These are phyloP conservation scores for Mycena polygramma DNA, from an alignment of 768 basidiomycete genomes.

Conservation along the genomic window DNA sequence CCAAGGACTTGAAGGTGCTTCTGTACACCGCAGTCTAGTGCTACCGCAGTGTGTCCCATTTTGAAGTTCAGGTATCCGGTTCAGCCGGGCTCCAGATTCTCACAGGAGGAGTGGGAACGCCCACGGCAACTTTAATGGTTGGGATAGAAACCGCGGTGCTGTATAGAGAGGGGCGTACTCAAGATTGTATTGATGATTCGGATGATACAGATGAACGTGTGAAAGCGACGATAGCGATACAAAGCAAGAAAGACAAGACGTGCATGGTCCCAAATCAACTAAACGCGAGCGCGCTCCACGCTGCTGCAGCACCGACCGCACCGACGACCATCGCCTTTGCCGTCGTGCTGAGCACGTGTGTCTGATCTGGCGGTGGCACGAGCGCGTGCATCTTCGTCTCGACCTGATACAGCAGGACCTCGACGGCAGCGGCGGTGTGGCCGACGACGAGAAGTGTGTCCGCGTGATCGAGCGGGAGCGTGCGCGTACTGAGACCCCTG, in stretches of 20 bases:
- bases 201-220: constrained; percentile 4
- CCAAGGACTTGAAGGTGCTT: too few relatives aligned
- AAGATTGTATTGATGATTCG: background rate
- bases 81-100: too few relatives aligned
- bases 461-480: constrained; percentile 47
- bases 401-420: constrained; percentile 34
- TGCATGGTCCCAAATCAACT: constrained; percentile 1
- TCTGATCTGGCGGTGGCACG: constrained; percentile 13
- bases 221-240: constrained; percentile 24
- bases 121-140: too few relatives aligned
- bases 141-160: too few relatives aligned
- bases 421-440: constrained; percentile 28
- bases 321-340: constrained; percentile 24
- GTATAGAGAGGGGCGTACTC: too few relatives aligned
- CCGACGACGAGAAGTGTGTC: constrained; percentile 34
- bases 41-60: too few relatives aligned
- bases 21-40: too few relatives aligned
- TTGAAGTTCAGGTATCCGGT: too few relatives aligned
- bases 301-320: constrained; percentile 30
- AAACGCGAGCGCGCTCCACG: constrained; percentile 33
- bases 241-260: constrained; percentile 18
- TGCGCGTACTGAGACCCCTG: constrained; percentile 46
- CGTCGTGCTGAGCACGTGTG: background rate
- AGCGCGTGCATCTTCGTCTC: constrained; percentile 38
- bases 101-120: too few relatives aligned